Conservation (phyloP, 192 early-diverging fungal genomes). For the Gaertneriomyces sp. region DNA sequence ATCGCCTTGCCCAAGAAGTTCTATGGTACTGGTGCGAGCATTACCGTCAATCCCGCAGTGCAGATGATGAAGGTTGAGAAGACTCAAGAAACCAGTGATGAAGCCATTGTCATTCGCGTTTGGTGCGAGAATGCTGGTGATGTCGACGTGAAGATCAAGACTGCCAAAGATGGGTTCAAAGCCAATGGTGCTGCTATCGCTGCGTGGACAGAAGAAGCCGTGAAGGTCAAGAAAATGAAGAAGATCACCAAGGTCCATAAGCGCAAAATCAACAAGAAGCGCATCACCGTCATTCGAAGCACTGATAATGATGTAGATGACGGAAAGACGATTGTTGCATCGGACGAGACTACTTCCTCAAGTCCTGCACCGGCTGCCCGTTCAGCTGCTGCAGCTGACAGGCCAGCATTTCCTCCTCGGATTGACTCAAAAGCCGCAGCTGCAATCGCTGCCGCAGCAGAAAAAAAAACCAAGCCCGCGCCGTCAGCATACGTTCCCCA, state of each 20-base stretch:
- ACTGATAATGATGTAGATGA: too few species aligned
- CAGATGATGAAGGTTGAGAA: too few species aligned
- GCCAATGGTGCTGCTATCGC: slow-evolving; percentile 7
- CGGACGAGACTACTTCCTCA: too few species aligned
- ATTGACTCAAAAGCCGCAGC: not conserved
- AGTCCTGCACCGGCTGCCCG: not conserved
- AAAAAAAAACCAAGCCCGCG: not conserved
- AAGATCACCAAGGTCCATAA: too few species aligned
- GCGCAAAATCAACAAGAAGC: too few species aligned
- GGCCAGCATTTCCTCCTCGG: not conserved
- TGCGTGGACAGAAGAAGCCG: not conserved
- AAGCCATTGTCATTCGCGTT: slow-evolving; percentile 5
- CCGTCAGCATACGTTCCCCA: slow-evolving; percentile 27
- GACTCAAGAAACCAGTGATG: not conserved
- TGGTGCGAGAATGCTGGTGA: not conserved
- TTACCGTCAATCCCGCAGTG: not conserved
- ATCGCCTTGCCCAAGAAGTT: slow-evolving; percentile 6
- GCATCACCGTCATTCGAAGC: too few species aligned
- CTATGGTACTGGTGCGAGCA: slow-evolving; percentile 4
- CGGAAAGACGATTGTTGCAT: too few species aligned
- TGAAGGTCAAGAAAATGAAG: not conserved
- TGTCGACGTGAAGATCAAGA: not conserved
- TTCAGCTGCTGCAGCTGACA: not conserved
- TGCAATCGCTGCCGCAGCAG: not conserved
- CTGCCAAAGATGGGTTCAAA: not conserved